Evolutionary conservation across 2,329 filamentous ascomycete species (phyloP).

Genomic region (Hypomyces rosellus): DNA sequence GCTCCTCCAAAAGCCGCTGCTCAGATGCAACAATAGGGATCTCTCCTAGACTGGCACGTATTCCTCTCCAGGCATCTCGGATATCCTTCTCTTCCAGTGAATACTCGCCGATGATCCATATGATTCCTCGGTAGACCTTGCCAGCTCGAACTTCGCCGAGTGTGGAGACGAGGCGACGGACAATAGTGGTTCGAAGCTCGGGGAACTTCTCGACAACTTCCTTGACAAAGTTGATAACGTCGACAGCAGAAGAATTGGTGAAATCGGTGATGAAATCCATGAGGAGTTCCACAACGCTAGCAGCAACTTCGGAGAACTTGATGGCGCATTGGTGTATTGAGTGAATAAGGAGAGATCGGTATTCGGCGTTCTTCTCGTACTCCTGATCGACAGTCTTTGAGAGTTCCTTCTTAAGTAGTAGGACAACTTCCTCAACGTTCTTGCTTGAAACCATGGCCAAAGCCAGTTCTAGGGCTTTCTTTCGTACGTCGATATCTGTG

Average conservation of each 20-base stretch:
- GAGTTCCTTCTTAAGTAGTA: slow-evolving; percentile 94
- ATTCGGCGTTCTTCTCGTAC: slow-evolving; percentile 96
- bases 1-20: slow-evolving; percentile 82
- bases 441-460: slow-evolving; percentile 98
- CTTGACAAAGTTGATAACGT: slow-evolving; percentile 98
- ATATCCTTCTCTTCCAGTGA: slow-evolving; percentile 91
- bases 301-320: slow-evolving; percentile 96
- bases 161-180: slow-evolving; percentile 82
- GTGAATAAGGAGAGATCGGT: slow-evolving; percentile 90
- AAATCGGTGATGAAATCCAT: slow-evolving; percentile 99
- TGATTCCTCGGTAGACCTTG: slow-evolving; percentile 91
- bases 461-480: slow-evolving; percentile 83
- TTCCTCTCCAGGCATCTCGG: slow-evolving; percentile 92
- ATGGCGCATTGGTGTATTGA: slow-evolving; percentile 98
- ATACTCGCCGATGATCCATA: slow-evolving; percentile 98
- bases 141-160: slow-evolving; percentile 89
- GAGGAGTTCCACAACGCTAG: slow-evolving; percentile 89
- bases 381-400: slow-evolving; percentile 97
- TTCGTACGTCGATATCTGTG: slow-evolving; percentile 90
- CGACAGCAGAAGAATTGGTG: slow-evolving; percentile 92
- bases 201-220: slow-evolving; percentile 99
- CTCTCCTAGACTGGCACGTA: slow-evolving; percentile 87
- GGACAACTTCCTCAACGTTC: slow-evolving; percentile 95
- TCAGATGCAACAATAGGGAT: slow-evolving; percentile 96
- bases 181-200: slow-evolving; percentile 76